Evolutionary conservation across 768 basidiomycete genomes (phyloP).

Genomic region (Neoboletus brunneissimus): DNA sequence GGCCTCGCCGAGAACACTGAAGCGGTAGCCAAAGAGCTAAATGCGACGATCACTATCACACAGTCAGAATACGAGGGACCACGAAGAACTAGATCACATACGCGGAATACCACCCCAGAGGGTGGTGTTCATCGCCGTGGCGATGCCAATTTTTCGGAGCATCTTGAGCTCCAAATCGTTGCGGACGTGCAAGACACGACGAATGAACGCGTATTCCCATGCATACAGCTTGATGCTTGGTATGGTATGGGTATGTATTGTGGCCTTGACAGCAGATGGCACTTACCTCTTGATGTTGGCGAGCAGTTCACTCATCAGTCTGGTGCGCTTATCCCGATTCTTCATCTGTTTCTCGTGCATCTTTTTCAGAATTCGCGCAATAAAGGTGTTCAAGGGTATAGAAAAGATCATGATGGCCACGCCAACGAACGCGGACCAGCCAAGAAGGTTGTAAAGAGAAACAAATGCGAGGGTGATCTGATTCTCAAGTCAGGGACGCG

Average conservation of each 20-base stretch:
- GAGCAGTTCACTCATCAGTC: conserved; percentile 91
- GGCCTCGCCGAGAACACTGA: conserved; percentile 60
- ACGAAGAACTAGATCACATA: conserved; percentile 17
- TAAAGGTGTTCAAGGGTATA: conserved; percentile 68
- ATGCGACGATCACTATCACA: conserved; percentile 61
- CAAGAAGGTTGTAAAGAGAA: conserved; percentile 84
- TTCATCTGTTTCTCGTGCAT: conserved; percentile 94
- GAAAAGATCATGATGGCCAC: conserved; percentile 86
- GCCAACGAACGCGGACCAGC: conserved; percentile 89
- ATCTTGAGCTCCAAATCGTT: conserved; percentile 81
- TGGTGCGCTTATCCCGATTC: conserved; percentile 78
- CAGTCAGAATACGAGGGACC: neutral
- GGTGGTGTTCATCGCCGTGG: conserved; percentile 59
- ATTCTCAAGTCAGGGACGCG: neutral
- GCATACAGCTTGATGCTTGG: conserved; percentile 86
- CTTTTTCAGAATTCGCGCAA: conserved; percentile 65
- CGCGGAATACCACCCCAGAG: conserved; percentile 69
- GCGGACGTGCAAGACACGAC: conserved; percentile 72
- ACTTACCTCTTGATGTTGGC: conserved; percentile 80
- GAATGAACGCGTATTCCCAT: conserved; percentile 91
- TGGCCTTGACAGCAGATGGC: neutral
- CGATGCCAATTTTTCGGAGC: conserved; percentile 79
- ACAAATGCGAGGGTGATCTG: conserved; percentile 87
- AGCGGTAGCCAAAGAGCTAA: conserved; percentile 78
- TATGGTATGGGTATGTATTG: neutral